Evolutionary conservation across 768 basidiomycete species (phyloP).

Genomic region (Kondoa malvinella): DNA sequence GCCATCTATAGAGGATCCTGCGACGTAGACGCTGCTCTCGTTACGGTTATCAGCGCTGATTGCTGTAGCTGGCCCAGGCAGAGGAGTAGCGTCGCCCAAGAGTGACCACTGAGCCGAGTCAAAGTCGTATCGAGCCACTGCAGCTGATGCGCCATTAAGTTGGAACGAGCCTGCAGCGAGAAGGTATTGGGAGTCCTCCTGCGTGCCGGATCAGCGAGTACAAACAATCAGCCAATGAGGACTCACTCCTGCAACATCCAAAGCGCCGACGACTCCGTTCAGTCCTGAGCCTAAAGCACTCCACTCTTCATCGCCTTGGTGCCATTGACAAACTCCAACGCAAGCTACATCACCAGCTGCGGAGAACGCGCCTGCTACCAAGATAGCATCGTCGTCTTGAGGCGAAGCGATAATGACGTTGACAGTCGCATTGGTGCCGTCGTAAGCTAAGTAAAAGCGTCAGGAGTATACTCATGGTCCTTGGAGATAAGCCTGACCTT

Average conservation of each 20-base stretch:
- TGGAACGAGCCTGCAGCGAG: slow-evolving; percentile 65
- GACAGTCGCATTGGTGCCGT: slow-evolving; percentile 21
- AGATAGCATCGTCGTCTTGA: slow-evolving; percentile 43
- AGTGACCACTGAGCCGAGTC: slow-evolving; percentile 56
- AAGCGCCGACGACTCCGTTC: slow-evolving; percentile 57
- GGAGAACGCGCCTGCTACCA: slow-evolving; percentile 77
- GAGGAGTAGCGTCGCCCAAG: slow-evolving; percentile 39
- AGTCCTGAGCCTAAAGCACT: slow-evolving; percentile 60
- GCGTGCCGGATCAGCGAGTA: background rate
- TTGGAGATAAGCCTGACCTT: slow-evolving; percentile 31
- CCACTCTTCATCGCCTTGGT: slow-evolving; percentile 58
- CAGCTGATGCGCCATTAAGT: slow-evolving; percentile 47
- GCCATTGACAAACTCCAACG: slow-evolving; percentile 59
- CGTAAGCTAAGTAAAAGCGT: slow-evolving; percentile 12
- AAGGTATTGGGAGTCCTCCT: slow-evolving; percentile 49
- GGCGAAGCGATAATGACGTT: slow-evolving; percentile 45
- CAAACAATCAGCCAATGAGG: background rate
- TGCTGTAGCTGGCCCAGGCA: slow-evolving; percentile 83
- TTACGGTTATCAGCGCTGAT: slow-evolving; percentile 69
- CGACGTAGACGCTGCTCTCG: slow-evolving; percentile 67
- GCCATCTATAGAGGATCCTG: slow-evolving; percentile 55
- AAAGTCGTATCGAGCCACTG: slow-evolving; percentile 58
- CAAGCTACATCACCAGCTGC: slow-evolving; percentile 60
- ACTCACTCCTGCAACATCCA: slow-evolving; percentile 68
- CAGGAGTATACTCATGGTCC: background rate